A percentile compares a stretch with the other conserved stretches of the same genome.
phyloP scores from a whole-genome alignment of 345 rosid species.

The Mangifera indica region DNA sequence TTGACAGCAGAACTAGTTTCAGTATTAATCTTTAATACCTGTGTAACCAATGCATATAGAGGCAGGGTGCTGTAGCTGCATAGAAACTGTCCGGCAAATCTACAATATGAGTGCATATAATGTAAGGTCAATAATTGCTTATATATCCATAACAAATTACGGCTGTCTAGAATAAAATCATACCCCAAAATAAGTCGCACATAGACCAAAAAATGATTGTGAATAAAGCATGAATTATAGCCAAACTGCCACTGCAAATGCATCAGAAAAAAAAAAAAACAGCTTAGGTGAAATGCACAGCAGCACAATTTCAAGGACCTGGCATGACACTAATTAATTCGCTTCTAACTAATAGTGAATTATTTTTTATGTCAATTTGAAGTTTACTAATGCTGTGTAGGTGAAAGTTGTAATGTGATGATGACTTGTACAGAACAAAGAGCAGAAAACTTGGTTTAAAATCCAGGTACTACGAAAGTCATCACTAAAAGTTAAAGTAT shows the following conservation, averaged over 20 bases:
- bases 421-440: too few species aligned
- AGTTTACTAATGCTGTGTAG: neutral
- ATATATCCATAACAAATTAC: conserved; percentile 3
- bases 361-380: conserved; percentile 6
- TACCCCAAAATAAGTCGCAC: conserved; percentile 83
- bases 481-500: conserved; percentile 13
- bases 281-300: conserved; percentile 10
- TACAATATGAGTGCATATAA: conserved; percentile 26
- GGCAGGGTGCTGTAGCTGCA: conserved; percentile 98
- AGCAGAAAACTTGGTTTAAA: too few species aligned
- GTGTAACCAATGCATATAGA: conserved; percentile 87
- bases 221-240: conserved; percentile 83
- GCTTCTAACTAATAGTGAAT: neutral
- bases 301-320: conserved; percentile 9
- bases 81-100: conserved; percentile 83
- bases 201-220: conserved; percentile 68
- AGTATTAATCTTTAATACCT: conserved; percentile 40
- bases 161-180: conserved; percentile 6
- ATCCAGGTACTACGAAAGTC: neutral
- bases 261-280: conserved; percentile 22
- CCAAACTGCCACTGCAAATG: conserved; percentile 92
- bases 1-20: neutral
- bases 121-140: neutral
- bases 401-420: neutral
- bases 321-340: neutral